phyloP scores from a whole-genome alignment of 1,284 basidiomycete genomes.

The Moniliophthora roreri region DNA sequence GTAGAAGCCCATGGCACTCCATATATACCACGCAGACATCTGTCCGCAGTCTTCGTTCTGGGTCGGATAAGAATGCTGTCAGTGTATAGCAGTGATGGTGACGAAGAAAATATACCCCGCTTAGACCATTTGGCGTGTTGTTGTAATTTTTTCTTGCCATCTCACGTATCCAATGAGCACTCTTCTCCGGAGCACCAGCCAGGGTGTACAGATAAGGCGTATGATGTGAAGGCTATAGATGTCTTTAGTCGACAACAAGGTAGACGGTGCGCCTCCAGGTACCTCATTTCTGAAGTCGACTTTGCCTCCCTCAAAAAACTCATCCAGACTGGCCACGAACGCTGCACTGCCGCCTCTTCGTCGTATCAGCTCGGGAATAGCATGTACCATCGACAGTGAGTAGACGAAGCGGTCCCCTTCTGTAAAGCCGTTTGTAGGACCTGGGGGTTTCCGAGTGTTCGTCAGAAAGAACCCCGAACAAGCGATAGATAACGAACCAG shows the following conservation, averaged over 20 bases:
- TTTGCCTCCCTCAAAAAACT: constrained; percentile 78
- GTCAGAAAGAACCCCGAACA: no score
- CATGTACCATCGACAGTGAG: constrained; percentile 58
- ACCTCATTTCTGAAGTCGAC: constrained; percentile 87
- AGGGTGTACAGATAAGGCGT: constrained; percentile 82
- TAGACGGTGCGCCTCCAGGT: background rate
- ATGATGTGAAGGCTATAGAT: constrained; percentile 69
- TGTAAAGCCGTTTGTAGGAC: constrained; percentile 11
- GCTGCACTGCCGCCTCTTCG: constrained; percentile 62
- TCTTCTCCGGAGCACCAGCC: constrained; percentile 66
- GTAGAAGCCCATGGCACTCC: constrained; percentile 82
- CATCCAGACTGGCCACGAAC: constrained; percentile 71
- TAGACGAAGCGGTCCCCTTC: constrained; percentile 85
- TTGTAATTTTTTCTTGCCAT: constrained; percentile 69
- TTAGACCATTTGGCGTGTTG: constrained; percentile 63
- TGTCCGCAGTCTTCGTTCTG: constrained; percentile 90
- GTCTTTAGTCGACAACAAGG: background rate
- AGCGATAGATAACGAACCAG: no score
- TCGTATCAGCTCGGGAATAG: constrained; percentile 63
- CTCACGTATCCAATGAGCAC: constrained; percentile 68
- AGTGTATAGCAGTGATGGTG: no score
- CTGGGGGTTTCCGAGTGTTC: no score
- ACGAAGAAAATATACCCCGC: constrained; percentile 48
- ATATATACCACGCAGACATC: constrained; percentile 88
- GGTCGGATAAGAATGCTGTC: background rate